Base-by-base conservation (phyloP, 2,329 filamentous ascomycete genomes). In the Ascochyta pisi region DNA sequence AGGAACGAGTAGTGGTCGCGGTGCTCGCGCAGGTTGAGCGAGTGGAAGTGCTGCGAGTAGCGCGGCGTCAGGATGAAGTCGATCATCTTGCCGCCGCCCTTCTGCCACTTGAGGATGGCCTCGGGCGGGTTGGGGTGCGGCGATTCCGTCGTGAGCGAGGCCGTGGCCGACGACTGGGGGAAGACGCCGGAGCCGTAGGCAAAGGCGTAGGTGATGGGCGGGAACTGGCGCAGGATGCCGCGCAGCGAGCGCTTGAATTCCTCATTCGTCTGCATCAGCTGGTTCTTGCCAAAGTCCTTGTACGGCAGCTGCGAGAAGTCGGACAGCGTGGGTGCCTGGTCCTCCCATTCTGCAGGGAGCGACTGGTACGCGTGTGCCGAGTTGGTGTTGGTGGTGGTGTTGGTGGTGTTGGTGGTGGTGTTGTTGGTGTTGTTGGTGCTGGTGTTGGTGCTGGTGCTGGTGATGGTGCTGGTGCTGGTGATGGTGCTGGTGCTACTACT, bases 171-270 rank as follows among this genome's bases (percentile, higher is more conserved):
- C 44, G 80, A 79, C 74, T 99, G 95, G 0, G 93, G 88, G 70
- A 99, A 99, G 9, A 99, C 95, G 4, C 95, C 95, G 6, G 94
- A 98, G 22, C 95, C 95, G 72, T 99, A 99, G 1, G 95, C 95
- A 75, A 99, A 96, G 13, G 93, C 94, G 79, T 98, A 98, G 52
- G 93, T 87, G 64, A 99, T 96, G 0, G 95, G 94, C 0, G 95
- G 94, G 76, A 99, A 98, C 69, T 96, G 86, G 85, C 92, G 95
- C 22, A 97, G 81, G 62, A 98, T 90, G 67, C 92, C 86, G 50
- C 93, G 87, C 68, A 99, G 78, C 12, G 89, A 89, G 76, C 97
- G 90, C 71, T 96, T 97, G 76, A 98, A 95, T 74, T 98, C 93
- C 71, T 92, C 88, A 73, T 98, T 96, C 71, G 98, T 96, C 50